Conservation (phyloP, 257 asterid species). For the Solanum chmielewskii region DNA sequence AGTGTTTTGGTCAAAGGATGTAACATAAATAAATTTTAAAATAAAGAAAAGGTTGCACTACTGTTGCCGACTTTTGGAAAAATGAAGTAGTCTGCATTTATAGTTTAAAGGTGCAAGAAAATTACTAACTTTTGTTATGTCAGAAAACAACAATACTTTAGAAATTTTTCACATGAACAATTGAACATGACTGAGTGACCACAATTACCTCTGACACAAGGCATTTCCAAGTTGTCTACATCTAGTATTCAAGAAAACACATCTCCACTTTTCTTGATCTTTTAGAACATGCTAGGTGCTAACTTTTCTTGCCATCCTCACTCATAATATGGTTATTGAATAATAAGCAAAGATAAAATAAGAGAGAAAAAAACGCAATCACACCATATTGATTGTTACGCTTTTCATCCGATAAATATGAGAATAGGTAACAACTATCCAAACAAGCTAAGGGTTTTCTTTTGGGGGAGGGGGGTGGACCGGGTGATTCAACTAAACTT, state of each 20-base stretch:
- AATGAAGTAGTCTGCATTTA: neutral
- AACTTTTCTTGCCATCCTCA: neutral
- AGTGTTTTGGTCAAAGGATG: constrained; percentile 1
- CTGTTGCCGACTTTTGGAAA: neutral
- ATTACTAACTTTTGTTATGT: neutral
- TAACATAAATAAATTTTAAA: neutral
- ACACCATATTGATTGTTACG: neutral
- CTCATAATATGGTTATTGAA: neutral
- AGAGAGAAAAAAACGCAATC: no score
- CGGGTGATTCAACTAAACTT: no score
- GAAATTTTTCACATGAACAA: neutral
- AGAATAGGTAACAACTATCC: no score
- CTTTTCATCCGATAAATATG: no score
- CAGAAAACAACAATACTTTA: neutral
- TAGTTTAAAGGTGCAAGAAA: neutral
- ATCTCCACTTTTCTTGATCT: neutral
- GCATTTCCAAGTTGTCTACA: neutral
- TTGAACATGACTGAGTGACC: neutral
- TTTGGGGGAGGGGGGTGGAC: no score
- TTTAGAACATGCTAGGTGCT: neutral
- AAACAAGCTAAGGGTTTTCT: no score
- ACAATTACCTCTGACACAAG: neutral
- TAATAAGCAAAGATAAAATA: no score
- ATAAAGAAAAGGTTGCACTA: neutral
- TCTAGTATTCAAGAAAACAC: neutral